phyloP scores from a whole-genome alignment of 495 filamentous ascomycete genomes.

The Penicillium samsonianum region DNA sequence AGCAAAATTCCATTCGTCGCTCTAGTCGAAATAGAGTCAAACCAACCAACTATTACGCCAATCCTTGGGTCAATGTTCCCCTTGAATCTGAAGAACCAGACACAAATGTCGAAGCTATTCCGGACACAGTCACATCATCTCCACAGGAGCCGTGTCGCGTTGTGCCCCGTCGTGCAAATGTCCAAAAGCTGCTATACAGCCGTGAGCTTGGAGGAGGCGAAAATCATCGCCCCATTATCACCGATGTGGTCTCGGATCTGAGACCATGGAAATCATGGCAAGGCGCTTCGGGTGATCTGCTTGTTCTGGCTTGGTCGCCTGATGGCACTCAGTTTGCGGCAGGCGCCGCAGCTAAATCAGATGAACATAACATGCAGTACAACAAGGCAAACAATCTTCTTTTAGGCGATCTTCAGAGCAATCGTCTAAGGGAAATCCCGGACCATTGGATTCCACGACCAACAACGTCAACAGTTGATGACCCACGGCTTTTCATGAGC shows the following conservation, averaged over 20 bases:
- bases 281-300: constrained; percentile 54
- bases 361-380: constrained; percentile 78
- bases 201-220: constrained; percentile 31
- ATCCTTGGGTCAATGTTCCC: constrained; percentile 4
- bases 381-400: constrained; percentile 78
- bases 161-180: constrained; percentile 4
- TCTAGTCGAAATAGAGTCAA: constrained; percentile 25
- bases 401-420: constrained; percentile 60
- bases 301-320: constrained; percentile 50
- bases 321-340: constrained; percentile 51
- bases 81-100: constrained; percentile 2
- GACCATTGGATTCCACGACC: constrained; percentile 67
- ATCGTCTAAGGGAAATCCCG: constrained; percentile 62
- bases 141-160: constrained; percentile 3
- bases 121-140: background rate
- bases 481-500: constrained; percentile 73
- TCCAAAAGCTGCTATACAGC: constrained; percentile 23
- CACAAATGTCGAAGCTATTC: background rate
- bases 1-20: constrained; percentile 15
- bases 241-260: constrained; percentile 27
- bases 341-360: constrained; percentile 73
- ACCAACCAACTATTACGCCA: constrained; percentile 31
- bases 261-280: constrained; percentile 47
- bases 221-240: constrained; percentile 18
- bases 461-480: constrained; percentile 54